Evolutionary conservation across 2,329 filamentous ascomycete genomes (phyloP).

Genomic region (Fusarium fracticaudum): DNA sequence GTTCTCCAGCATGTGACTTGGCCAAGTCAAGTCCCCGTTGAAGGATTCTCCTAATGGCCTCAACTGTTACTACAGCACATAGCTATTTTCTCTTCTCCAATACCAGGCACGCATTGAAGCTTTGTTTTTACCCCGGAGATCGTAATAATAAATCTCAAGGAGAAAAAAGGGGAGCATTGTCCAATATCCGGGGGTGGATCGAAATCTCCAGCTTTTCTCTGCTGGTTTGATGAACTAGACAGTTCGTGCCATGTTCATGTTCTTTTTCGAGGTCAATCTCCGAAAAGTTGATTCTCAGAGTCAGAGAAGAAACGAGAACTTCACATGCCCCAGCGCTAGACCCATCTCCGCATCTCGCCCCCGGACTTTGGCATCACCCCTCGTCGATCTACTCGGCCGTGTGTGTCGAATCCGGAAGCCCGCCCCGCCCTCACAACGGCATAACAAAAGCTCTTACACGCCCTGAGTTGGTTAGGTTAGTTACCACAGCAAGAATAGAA

Average conservation of each 20-base stretch:
- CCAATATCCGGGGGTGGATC: constrained; percentile 24
- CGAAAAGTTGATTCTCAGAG: not conserved
- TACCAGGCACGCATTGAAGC: not conserved
- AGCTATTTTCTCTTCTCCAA: not conserved
- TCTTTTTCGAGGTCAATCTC: constrained; percentile 6
- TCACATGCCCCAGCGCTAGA: constrained; percentile 11
- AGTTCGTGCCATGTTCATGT: not conserved
- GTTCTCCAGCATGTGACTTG: constrained; percentile 21
- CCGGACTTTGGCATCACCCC: constrained; percentile 14
- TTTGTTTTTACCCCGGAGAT: not conserved
- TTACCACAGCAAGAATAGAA: not conserved
- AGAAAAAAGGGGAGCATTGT: not conserved
- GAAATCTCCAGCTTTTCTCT: not conserved
- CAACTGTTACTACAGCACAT: not conserved
- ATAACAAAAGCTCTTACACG: not conserved
- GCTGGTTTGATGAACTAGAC: not conserved
- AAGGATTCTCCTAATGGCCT: not conserved
- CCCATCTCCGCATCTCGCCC: constrained; percentile 20
- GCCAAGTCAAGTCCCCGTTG: not conserved
- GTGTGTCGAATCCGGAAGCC: constrained; percentile 39
- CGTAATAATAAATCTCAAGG: not conserved
- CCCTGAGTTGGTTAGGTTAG: not conserved
- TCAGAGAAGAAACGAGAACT: not conserved
- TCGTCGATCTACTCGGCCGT: constrained; percentile 40
- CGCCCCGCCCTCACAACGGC: constrained; percentile 15